phyloP scores from a whole-genome alignment of 768 basidiomycete species.

The Phanerochaete sordida region DNA sequence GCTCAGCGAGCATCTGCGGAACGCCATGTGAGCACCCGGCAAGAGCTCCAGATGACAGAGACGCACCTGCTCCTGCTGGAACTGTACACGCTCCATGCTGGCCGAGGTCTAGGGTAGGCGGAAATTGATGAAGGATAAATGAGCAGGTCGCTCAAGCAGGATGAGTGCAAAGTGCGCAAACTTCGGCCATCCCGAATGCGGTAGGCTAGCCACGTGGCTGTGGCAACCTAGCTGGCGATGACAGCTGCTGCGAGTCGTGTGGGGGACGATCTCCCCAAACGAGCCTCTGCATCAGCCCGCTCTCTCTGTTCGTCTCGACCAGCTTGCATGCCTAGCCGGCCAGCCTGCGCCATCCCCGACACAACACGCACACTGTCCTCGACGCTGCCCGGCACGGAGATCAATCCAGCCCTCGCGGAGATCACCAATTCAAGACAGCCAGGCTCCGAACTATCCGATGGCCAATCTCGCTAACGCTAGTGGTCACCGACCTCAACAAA shows the following conservation, averaged over 20 bases:
- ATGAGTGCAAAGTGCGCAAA: neutral
- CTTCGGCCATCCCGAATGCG: neutral
- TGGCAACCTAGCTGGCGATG: neutral
- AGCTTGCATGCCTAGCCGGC: neutral
- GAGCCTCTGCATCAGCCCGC: neutral
- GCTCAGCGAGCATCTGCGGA: conserved; percentile 85
- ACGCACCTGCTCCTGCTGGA: conserved; percentile 84
- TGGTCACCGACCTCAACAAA: neutral
- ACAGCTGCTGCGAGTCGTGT: neutral
- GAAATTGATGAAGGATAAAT: neutral
- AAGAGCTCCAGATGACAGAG: neutral
- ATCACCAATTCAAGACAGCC: neutral
- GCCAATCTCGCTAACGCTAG: conserved; percentile 8
- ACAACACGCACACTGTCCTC: neutral
- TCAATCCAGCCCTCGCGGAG: conserved; percentile 3
- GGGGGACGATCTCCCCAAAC: neutral
- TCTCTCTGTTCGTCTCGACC: neutral
- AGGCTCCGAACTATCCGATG: conserved; percentile 6
- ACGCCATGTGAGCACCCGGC: neutral
- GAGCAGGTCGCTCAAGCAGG: neutral
- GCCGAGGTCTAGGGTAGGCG: neutral
- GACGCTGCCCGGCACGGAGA: neutral
- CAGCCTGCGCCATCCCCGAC: neutral
- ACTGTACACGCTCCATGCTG: conserved; percentile 89
- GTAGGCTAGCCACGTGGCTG: neutral